Base-by-base conservation (phyloP, 805 yeast genomes). In the Grigorovia transvaalensis region DNA sequence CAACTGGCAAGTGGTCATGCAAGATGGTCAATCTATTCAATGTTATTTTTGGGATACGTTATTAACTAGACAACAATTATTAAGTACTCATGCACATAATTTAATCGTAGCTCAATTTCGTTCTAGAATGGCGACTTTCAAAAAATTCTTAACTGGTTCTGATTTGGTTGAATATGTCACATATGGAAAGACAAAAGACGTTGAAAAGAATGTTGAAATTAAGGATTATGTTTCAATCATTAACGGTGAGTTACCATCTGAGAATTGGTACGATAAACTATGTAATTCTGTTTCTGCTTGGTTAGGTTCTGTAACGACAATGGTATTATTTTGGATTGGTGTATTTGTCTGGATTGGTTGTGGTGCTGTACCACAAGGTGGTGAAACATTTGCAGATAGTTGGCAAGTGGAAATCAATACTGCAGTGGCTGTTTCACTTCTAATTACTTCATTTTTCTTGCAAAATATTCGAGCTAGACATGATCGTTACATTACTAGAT, bases 321-420 rank as follows among this genome's bases (percentile, higher is more conserved):
- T 70, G 55, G 47, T 64, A 13, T 44, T 71, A 15, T 72, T 64
- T 50, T 72, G 75, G 75, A 45, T 56, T 19, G 71, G 74, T 41
- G 67, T 72, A 19, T 58, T 70, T 30, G 54, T 67, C 38, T 72
- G 75, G 75, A 53, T 72, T 43, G 67, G 66, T 4, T 69, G 68
- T 53, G 75, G 75, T 52, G 59, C 57, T 8, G 51, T 66, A 2
- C 62, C 66, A 15, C 54, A 57, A 19, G 54, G 54, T n/a, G 61
- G 64, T 2, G 64, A 57, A 27, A 62, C 54, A 44, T 72, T 67
- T 51, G 62, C 71, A 50, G 63, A 70, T 51, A 55, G 51, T 30
- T 72, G 75, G 75, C 75, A 72, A 57, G 59, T 72, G 65, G 69
- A 68, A 52, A 70, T 72, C 41, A 72, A 72, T 54, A 70, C 74